Base-by-base conservation (phyloP, 495 filamentous ascomycete genomes). In the Parmelia sp. region DNA sequence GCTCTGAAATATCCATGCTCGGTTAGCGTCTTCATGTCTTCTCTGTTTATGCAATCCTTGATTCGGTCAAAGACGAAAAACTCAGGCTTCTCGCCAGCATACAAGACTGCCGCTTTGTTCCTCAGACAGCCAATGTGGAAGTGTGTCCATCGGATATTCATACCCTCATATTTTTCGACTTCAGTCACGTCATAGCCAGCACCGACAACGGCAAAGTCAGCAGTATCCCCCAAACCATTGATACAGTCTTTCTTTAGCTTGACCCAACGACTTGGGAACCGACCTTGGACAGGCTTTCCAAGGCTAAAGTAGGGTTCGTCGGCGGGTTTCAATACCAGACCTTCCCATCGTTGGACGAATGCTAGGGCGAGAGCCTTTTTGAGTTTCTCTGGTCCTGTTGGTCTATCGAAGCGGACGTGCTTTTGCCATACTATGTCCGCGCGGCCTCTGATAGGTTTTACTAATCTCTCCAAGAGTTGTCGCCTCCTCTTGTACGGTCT, bases 181-280 rank as follows among this genome's bases (percentile, higher is more conserved):
- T 85, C 85, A 56, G 76, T 78, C 15, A 84, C 74, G 65, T 88
- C 83, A 65, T 87, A 90, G 3, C 81, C 80, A 10, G 82, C 91
- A 7, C 89, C 91, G 39, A 96, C 75, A 10, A 93, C 80, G 2
- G 88, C 84, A 67, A 96, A 88, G 71, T 96, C 91, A 2, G 88
- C 85, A 47, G 89, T 87, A 68, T 95, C 90, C 2, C 91, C 91
- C 67, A 91, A 80, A 9, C 85, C 83, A 25, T 77, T 78, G n/a
- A 96, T 88, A 65, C 95, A 96, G 68, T 95, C 91, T 67, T 92
- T 95, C 72, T 96, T 96, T 35, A 96, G 71, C 74, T 96, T 96
- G 69, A 96, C 89, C 74, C 85, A 88, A 33, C 80, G 80, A 58
- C 78, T 80, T 40, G 67, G 76, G 40, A 74, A 80, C 51, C 57